Evolutionary conservation across 805 yeast genomes (phyloP), one percentile per base, ranked within the genome.

Genomic region (Saturnispora dispora): DNA sequence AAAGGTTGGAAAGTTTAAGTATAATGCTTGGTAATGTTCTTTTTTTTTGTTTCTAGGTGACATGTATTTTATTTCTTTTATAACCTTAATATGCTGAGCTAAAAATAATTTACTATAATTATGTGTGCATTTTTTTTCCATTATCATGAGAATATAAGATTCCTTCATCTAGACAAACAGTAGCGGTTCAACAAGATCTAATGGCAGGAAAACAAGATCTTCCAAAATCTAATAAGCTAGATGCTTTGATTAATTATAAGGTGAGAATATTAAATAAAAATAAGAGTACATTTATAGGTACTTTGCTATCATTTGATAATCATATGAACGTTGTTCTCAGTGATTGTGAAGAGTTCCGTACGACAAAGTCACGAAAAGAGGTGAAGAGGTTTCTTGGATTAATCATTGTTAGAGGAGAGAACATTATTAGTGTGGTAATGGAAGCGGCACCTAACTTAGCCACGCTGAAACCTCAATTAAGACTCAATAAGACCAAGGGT

Each of bases 361-460:
- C 82, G 10, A 81, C 95, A 4, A 82, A 81, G 58, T 81, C 81
- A 55, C 75, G 86, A 48, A 63, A 54, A 55, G 85, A 83, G 53
- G 90, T 85, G 55, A 87, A 82, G 60, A 73, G 98, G 52, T 70
- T 80, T 5, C 68, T 93, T 23, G 98, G 98, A 0, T 74, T 93
- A 48, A 77, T 87, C 2, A 84, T 91, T 36, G 70, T 91, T 45
- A 76, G 98, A 59, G 99, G 99, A 2, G 96, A 88, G 57, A 86
- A 84, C 57, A 80, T 93, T 27, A 79, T 90, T 11, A 79, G 89
- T 50, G 71, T 85, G 20, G 75, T 77, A 28, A 79, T 86, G 32
- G 91, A 86, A 68, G 74, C 82, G n/a, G 78, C 88, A 52, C 73
- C 79, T 42, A 66, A 71, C 52, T 59, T 72, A 25, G 49, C 57